These are phyloP conservation scores for Coniosporium apollinis DNA, from an alignment of 495 filamentous ascomycete genomes.

Conservation along the genomic window DNA sequence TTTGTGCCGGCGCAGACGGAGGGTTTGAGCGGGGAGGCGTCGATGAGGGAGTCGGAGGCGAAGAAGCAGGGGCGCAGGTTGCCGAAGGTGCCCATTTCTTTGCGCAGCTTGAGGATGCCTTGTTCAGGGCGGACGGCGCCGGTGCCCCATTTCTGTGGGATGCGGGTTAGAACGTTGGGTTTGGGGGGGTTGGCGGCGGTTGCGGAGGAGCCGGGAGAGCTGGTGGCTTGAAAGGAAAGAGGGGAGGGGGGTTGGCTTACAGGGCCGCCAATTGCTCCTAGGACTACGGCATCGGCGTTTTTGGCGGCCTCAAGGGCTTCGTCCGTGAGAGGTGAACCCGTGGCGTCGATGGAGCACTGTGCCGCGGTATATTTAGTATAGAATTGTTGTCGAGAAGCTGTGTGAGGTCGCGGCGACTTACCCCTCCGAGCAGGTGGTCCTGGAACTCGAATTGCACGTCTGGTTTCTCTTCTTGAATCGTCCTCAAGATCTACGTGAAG, in stretches of 20 bases:
- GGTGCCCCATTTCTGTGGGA: conserved; percentile 73
- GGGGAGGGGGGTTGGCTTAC: conserved; percentile 26
- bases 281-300: conserved; percentile 75
- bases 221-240: background rate
- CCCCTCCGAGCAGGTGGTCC: conserved; percentile 82
- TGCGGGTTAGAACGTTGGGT: too few species aligned
- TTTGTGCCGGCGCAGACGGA: conserved; percentile 73
- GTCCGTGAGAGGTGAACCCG: conserved; percentile 63
- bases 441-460: conserved; percentile 76
- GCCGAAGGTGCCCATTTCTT: conserved; percentile 85
- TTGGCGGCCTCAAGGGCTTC: conserved; percentile 75
- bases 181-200: background rate
- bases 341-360: conserved; percentile 76
- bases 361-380: background rate
- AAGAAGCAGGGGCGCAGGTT: conserved; percentile 98
- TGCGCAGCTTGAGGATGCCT: conserved; percentile 82
- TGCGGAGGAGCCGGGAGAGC: too few species aligned
- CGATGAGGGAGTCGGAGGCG: conserved; percentile 74
- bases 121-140: conserved; percentile 83
- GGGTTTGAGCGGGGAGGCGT: conserved; percentile 76
- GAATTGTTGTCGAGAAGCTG: background rate
- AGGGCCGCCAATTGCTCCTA: conserved; percentile 91
- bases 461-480: conserved; percentile 50
- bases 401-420: conserved; percentile 31
- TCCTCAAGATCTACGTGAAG: conserved; percentile 45